Evolutionary conservation across 2,329 filamentous ascomycete species (phyloP).

Genomic region (Hymenotorrendiella dingleyae): DNA sequence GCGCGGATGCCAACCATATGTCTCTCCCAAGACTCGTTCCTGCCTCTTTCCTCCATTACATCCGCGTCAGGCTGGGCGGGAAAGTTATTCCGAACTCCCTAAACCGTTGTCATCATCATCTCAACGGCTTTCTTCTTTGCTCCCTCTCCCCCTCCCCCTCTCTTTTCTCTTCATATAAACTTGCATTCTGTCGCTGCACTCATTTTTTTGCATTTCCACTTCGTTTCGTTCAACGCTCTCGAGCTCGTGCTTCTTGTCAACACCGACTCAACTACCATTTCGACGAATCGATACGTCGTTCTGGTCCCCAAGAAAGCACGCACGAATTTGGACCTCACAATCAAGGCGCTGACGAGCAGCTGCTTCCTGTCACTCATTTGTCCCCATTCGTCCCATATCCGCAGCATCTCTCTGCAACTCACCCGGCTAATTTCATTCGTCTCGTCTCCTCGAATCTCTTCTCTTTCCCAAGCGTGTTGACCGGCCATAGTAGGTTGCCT

Average conservation of each 20-base stretch:
- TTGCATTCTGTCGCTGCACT: conserved; percentile 2
- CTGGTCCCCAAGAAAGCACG: conserved; percentile 11
- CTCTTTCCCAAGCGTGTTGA: too few species aligned
- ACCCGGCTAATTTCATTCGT: too few species aligned
- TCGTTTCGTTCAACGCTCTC: conserved; percentile 1
- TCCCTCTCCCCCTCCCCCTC: neutral
- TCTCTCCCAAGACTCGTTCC: neutral
- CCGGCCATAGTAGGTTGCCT: too few species aligned
- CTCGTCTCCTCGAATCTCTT: neutral
- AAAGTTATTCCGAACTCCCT: too few species aligned
- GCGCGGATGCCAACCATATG: too few species aligned
- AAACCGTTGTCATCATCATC: neutral
- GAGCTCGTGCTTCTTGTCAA: conserved; percentile 1
- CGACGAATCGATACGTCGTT: conserved; percentile 14
- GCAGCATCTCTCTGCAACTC: neutral
- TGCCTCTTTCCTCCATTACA: neutral
- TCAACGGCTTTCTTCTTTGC: neutral
- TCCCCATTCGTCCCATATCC: neutral
- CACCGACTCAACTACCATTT: too few species aligned
- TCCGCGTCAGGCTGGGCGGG: too few species aligned
- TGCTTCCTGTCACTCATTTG: conserved; percentile 12
- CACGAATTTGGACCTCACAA: conserved; percentile 3
- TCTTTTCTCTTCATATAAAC: conserved; percentile 4
- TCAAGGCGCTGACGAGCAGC: conserved; percentile 5
- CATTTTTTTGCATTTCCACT: conserved; percentile 6